Conservation (phyloP, 495 filamentous ascomycete genomes). For the Penicillium maclennaniae region DNA sequence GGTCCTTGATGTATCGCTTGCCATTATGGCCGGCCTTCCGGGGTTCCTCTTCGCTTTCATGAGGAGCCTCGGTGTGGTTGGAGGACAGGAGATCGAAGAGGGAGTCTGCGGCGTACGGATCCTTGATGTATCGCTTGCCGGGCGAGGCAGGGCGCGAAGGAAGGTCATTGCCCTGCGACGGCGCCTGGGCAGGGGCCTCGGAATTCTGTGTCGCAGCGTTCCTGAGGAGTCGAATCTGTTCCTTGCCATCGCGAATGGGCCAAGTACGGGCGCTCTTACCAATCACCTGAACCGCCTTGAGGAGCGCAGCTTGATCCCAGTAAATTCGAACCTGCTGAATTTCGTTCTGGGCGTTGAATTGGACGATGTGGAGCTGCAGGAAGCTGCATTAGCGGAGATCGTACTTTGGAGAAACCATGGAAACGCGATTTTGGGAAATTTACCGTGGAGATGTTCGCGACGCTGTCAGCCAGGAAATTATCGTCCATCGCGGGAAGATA, state of each 20-base stretch:
- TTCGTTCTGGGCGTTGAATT: slow-evolving; percentile 69
- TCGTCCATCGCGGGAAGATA: slow-evolving; percentile 90
- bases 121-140: slow-evolving; percentile 50
- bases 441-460: slow-evolving; percentile 80
- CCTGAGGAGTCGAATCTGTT: slow-evolving; percentile 73
- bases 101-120: slow-evolving; percentile 73
- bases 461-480: slow-evolving; percentile 85
- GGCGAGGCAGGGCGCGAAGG: slow-evolving; percentile 46
- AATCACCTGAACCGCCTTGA: slow-evolving; percentile 93
- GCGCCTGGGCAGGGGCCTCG: slow-evolving; percentile 10
- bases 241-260: slow-evolving; percentile 87
- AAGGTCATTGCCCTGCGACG: slow-evolving; percentile 21
- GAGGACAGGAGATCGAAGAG: slow-evolving; percentile 38
- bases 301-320: slow-evolving; percentile 92
- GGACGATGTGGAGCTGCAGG: slow-evolving; percentile 79
- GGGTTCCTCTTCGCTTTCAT: not conserved
- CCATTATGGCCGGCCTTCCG: slow-evolving; percentile 8
- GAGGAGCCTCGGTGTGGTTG: slow-evolving; percentile 25
- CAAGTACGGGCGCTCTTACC: slow-evolving; percentile 82
- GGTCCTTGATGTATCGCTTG: slow-evolving; percentile 24
- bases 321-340: slow-evolving; percentile 82
- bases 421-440: slow-evolving; percentile 29
- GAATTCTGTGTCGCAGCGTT: slow-evolving; percentile 28
- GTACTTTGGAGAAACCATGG: not conserved
- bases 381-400: slow-evolving; percentile 26